These are phyloP conservation scores for Protea cynaroides DNA, from an alignment of 164 flowering plant species.

Conservation along the genomic window DNA sequence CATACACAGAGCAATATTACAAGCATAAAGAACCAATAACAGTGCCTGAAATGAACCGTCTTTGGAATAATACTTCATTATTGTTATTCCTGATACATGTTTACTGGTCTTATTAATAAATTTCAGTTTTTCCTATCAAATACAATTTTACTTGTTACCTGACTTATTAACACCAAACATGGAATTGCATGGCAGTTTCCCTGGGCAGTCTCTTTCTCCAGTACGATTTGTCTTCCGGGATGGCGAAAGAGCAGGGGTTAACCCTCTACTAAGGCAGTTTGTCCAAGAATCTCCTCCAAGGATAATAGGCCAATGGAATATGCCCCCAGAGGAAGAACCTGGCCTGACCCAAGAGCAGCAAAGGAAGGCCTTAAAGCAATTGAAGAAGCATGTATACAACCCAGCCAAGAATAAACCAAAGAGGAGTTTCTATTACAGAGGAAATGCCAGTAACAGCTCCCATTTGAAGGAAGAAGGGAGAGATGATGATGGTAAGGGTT, in stretches of 20 bases:
- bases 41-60: too few species aligned
- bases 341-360: constrained; percentile 32
- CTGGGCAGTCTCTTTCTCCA: constrained; percentile 17
- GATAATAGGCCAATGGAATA: constrained; percentile 11
- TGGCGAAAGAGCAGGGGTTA: constrained; percentile 6
- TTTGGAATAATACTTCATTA: too few species aligned
- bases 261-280: constrained; percentile 11
- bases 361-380: constrained; percentile 26
- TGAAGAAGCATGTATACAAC: constrained; percentile 43
- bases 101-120: too few species aligned
- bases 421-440: constrained; percentile 40
- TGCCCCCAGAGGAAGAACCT: constrained; percentile 16
- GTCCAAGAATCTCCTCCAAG: constrained; percentile 15
- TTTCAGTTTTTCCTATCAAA: too few species aligned
- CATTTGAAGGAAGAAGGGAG: constrained; percentile 13
- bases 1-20: too few species aligned
- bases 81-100: too few species aligned
- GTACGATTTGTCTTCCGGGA: constrained; percentile 5
- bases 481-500: constrained; percentile 47
- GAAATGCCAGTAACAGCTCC: constrained; percentile 7
- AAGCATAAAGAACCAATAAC: too few species aligned
- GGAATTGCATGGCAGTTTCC: not conserved
- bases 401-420: constrained; percentile 27
- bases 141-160: too few species aligned
- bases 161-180: too few species aligned